Evolutionary conservation across 2,329 filamentous ascomycete genomes (phyloP), one percentile per base, ranked within the genome.

Genomic region (Harringtonia aguacate): DNA sequence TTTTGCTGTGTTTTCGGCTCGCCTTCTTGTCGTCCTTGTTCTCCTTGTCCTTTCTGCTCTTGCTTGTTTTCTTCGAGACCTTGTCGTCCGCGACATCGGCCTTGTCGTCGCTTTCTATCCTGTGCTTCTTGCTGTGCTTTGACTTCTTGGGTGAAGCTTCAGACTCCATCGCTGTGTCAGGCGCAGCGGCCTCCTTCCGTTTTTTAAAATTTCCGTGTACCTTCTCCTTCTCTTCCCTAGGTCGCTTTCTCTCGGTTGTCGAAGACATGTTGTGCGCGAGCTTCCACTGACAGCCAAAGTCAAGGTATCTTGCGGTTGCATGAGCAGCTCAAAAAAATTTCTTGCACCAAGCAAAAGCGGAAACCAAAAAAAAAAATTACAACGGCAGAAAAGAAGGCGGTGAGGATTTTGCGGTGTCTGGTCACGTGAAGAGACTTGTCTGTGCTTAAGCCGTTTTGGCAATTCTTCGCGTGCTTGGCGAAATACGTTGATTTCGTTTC

Each of bases 301-400:
- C 24, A 27, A 27, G 24, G 24, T 27, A 27, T 6, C 24, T 10
- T 27, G 7, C 24, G 24, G 24, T 27, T 27, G 6, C 24, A 27
- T n/a, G n/a, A n/a, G n/a, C n/a, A n/a, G 36, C 38, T 34, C 6
- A 12, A 30, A 12, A 14, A 31, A 39, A 39, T n/a, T 31, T 31
- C 15, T 31, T 4, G 28, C 21, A 12, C 10, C 8, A 4, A n/a
- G n/a, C 13, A 37, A 27, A 14, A 21, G 21, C 28, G 14, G 37
- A 39, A 20, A 20, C n/a, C 27, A 42, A 24, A 5, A 40, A 36
- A 39, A 42, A 41, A 41, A 42, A 8, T 21, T 33, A 33, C 17
- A 24, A 36, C 41, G 41, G 34, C 41, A 47, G 24, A 44, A n/a
- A n/a, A 48, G 44, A 48, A 45, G 24, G 42, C 42, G n/a, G 41